phyloP scores from a whole-genome alignment of 768 basidiomycete genomes.

The Tricholoma flavovirens region DNA sequence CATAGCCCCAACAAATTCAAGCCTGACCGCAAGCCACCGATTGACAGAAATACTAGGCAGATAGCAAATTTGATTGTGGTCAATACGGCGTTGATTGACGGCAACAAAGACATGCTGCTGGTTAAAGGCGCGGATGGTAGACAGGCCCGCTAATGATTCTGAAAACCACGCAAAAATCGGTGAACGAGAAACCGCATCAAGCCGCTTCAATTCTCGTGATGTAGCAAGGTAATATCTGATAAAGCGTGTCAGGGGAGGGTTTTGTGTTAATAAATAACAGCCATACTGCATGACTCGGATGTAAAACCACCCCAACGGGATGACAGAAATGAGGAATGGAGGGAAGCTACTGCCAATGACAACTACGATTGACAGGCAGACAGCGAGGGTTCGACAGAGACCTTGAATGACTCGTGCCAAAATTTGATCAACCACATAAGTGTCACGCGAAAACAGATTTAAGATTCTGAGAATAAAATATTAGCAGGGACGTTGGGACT shows the following conservation, averaged over 20 bases:
- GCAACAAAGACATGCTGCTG: constrained; percentile 64
- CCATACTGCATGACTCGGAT: constrained; percentile 69
- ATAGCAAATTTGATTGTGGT: constrained; percentile 80
- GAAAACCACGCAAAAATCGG: constrained; percentile 92
- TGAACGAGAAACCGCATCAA: constrained; percentile 83
- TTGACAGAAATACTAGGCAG: constrained; percentile 70
- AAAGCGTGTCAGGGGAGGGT: background rate
- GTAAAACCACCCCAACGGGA: constrained; percentile 80
- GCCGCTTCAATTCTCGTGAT: constrained; percentile 80
- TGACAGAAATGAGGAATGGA: constrained; percentile 66
- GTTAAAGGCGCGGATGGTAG: constrained; percentile 77
- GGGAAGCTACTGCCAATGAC: constrained; percentile 85
- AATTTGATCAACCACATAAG: constrained; percentile 80
- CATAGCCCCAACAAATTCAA: constrained; percentile 79
- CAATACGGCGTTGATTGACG: constrained; percentile 68
- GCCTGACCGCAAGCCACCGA: constrained; percentile 77
- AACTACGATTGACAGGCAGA: constrained; percentile 52
- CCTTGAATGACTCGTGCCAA: constrained; percentile 72
- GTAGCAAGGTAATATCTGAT: constrained; percentile 81
- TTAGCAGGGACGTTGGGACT: background rate
- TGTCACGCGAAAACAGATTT: constrained; percentile 89
- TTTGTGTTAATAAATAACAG: background rate
- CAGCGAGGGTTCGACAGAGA: constrained; percentile 58
- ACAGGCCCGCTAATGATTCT: constrained; percentile 67
- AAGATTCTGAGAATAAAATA: constrained; percentile 50